Evolutionary conservation across 177 flowering plant species (phyloP), one percentile per base, ranked within the genome.

Genomic region (Telopea speciosissima): DNA sequence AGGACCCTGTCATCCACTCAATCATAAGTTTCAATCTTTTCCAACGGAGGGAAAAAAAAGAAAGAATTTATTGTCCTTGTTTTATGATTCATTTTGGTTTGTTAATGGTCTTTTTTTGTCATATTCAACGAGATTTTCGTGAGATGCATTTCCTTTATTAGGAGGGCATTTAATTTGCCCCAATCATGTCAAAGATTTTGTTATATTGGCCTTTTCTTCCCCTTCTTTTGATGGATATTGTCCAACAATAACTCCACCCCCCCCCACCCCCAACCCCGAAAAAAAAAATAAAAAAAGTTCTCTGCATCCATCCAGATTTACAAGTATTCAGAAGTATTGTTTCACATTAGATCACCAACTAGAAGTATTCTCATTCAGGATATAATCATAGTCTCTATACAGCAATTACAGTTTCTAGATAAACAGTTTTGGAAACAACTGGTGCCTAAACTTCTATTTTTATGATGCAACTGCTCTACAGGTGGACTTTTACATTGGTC

Each of bases 401-500:
- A 56, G 60, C 23, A 56, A 19, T 56, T 56, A 14, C n/a, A 16
- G 9, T 13, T 12, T 54, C 6, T 54, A 19, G 16, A 14, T 54
- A 5, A 54, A 14, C n/a, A 5, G 19, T 14, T 54, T 54, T 54
- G 59, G 5, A 5, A 16, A 54, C 31, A 21, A 56, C n/a, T 54
- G 23, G 45, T 8, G 22, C 69, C 74, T 70, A 68, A 70, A 36
- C 10, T 65, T 62, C 26, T 36, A 63, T 63, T 61, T n/a, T 58
- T 6, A 8, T 65, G 49, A 16, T 36, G n/a, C 44, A n/a, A 72
- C 28, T 73, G 65, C 60, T 81, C n/a, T 73, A 78, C 91, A 87
- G 93, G 85, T 87, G 91, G 93, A 87, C 90, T 40, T 87, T 87
- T 68, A 16, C 86, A 44, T 77, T 89, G 56, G 88, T 86, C 71